Evolutionary conservation across 2,329 filamentous ascomycete genomes (phyloP).

Genomic region (Nigrospora oryzae): DNA sequence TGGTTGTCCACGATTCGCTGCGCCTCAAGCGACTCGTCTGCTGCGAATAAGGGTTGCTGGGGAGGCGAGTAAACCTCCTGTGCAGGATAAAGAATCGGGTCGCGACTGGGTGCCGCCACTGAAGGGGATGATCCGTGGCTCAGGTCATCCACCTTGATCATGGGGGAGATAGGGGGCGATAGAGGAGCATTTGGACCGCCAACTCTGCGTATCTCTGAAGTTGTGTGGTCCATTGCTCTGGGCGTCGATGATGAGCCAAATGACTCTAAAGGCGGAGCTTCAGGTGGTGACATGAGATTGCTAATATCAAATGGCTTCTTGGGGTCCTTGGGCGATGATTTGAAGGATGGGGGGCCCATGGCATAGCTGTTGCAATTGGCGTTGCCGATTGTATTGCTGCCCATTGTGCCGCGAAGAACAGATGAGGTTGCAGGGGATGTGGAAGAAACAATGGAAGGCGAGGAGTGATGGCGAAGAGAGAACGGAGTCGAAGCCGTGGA

Average conservation of each 20-base stretch:
- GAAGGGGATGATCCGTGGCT: constrained; percentile 15
- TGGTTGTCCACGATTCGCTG: constrained; percentile 42
- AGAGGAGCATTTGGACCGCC: constrained; percentile 32
- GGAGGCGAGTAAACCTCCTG: constrained; percentile 31
- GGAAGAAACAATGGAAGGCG: constrained; percentile 5
- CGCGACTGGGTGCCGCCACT: constrained; percentile 28
- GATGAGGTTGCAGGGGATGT: not conserved
- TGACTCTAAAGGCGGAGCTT: constrained; percentile 42
- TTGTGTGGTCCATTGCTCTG: constrained; percentile 13
- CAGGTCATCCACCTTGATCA: constrained; percentile 28
- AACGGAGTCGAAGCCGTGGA: not conserved
- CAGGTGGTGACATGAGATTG: constrained; percentile 56
- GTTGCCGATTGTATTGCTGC: not conserved
- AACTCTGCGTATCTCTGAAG: constrained; percentile 19
- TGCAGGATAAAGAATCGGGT: constrained; percentile 50
- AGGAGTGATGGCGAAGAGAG: constrained; percentile 1
- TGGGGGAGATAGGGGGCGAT: constrained; percentile 52
- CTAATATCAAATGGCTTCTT: constrained; percentile 39
- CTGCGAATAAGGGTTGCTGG: constrained; percentile 41
- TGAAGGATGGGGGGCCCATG: not conserved
- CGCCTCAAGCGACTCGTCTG: constrained; percentile 29
- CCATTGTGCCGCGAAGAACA: not conserved
- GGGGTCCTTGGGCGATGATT: constrained; percentile 8
- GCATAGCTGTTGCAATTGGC: constrained; percentile 9
- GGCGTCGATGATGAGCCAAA: constrained; percentile 29